Base-by-base conservation (phyloP, 441 rosid genomes). In the Flueggea neowawraea region DNA sequence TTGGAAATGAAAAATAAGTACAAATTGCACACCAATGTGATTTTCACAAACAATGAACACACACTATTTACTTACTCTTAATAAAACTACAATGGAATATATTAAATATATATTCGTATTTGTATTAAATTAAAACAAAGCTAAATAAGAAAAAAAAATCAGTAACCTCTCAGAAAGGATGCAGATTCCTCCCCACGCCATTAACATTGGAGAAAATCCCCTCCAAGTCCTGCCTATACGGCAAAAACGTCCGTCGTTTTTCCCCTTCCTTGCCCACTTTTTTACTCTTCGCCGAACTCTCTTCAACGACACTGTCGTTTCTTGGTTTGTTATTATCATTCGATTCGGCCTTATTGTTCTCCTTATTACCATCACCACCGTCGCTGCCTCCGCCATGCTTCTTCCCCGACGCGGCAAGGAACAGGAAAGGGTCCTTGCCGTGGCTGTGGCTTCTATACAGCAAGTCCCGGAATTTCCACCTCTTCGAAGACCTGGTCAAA, bases 391-490 rank as follows among this genome's bases (percentile, higher is more conserved):
- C 31, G 31, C 4, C 57, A 31, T 48, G 28, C 28, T 48, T 53
- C 64, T 31, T 55, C 28, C 10, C 13, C 61, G 62, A 52, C 51
- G 87, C 75, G 53, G 83, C 53, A 60, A 80, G 62, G 61, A 73
- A 62, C 16, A 77, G 76, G 5, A 82, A 76, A 48, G 65, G 77
- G 3, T 77, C 78, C 0, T 80, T 84, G 56, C 95, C 95, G 7
- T 82, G 86, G 49, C 93, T 89, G 33, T 71, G 77, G 56, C 93
- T 89, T 69, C 93, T 69, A 75, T 78, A 68, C 6, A 79, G 59
- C 17, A 89, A 71, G 65, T 74, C 83, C 55, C 80, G 60, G 9
- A 89, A 61, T 73, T 78, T 83, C 96, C 96, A 89, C 61, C 93
- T 82, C 81, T 83, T 84, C 0, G 94, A 86, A 22, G 49, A 70